Evolutionary conservation across 495 filamentous ascomycete species (phyloP), one percentile per base, ranked within the genome.

Genomic region (Parathielavia appendiculata): DNA sequence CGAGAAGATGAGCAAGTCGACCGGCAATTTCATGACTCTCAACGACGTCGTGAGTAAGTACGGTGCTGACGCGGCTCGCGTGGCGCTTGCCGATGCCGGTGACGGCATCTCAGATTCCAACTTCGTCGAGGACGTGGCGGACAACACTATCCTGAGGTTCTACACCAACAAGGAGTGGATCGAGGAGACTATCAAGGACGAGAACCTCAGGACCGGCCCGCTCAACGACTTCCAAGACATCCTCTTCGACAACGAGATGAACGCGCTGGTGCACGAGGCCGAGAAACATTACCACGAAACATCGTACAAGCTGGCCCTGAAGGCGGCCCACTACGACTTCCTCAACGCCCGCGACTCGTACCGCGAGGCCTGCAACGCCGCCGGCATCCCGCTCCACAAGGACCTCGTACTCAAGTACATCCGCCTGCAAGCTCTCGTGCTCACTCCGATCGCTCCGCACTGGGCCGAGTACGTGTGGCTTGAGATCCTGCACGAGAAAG

Each of bases 31-130:
- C 77, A 79, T 98, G 66, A 98, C 92, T 20, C 77, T 98, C 26
- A 83, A 86, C 61, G 88, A 96, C 50, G 82, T 89, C 6, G 84
- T 92, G 19, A 83, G 86, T 62, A 98, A 98, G 71, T 98, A 91
- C 69, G 93, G 92, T 63, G 91, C 93, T 9, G 92, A 97, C 73
- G 92, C 92, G 17, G 87, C 88, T 35, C 80, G 92, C 68, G 88
- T 98, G 59, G 91, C 92, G 9, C 84, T 98, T 55, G 91, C 92
- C 34, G 93, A 98, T 74, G 91, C 90, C 17, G 93, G 93, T 64
- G 93, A 98, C 72, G 89, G 89, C 54, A 89, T 97, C 55, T 85
- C 91, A 58, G 93, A 98, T 75, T 92, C 93, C 55, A 99, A 99
- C 76, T 95, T 99, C 65, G 93, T 96, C 63, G 93, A 99, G 76